These are phyloP conservation scores for Pestalotiopsis sp. DNA, from an alignment of 2,329 filamentous ascomycete genomes.

Conservation along the genomic window DNA sequence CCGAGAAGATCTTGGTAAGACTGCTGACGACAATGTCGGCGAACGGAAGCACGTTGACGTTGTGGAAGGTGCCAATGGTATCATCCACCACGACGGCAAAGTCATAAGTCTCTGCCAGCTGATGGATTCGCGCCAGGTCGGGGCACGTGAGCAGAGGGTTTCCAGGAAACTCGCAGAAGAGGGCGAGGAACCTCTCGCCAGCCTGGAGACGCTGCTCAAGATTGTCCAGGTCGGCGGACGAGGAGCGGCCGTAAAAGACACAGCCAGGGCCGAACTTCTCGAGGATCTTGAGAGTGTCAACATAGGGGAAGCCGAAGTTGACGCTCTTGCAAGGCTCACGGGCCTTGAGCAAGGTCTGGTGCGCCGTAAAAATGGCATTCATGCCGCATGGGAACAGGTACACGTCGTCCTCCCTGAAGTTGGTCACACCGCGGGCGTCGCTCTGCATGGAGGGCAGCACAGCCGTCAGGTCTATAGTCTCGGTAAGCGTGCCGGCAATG, in stretches of 20 bases:
- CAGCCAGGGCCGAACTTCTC: slow-evolving; percentile 93
- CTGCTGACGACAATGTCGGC: slow-evolving; percentile 94
- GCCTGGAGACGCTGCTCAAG: slow-evolving; percentile 71
- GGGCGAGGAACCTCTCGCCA: slow-evolving; percentile 77
- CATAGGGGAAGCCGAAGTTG: slow-evolving; percentile 96
- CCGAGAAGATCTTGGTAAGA: slow-evolving; percentile 95
- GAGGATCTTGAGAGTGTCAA: slow-evolving; percentile 93
- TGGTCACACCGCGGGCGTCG: slow-evolving; percentile 59
- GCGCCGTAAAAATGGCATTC: slow-evolving; percentile 91
- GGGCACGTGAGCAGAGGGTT: slow-evolving; percentile 89
- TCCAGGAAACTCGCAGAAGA: slow-evolving; percentile 95
- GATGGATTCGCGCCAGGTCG: slow-evolving; percentile 79
- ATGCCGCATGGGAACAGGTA: slow-evolving; percentile 90
- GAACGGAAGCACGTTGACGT: slow-evolving; percentile 87
- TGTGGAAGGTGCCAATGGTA: slow-evolving; percentile 95
- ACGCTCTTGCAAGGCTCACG: slow-evolving; percentile 74
- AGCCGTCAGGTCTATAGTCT: slow-evolving; percentile 66
- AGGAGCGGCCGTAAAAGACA: slow-evolving; percentile 83
- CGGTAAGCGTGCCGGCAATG: slow-evolving; percentile 83
- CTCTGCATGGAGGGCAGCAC: slow-evolving; percentile 50
- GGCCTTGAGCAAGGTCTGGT: slow-evolving; percentile 71
- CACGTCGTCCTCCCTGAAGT: slow-evolving; percentile 82
- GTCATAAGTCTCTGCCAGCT: slow-evolving; percentile 78
- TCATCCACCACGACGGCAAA: slow-evolving; percentile 94
- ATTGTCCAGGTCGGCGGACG: slow-evolving; percentile 78